Base-by-base conservation (phyloP, 306 rosid genomes). In the Cucumis cinereus region DNA sequence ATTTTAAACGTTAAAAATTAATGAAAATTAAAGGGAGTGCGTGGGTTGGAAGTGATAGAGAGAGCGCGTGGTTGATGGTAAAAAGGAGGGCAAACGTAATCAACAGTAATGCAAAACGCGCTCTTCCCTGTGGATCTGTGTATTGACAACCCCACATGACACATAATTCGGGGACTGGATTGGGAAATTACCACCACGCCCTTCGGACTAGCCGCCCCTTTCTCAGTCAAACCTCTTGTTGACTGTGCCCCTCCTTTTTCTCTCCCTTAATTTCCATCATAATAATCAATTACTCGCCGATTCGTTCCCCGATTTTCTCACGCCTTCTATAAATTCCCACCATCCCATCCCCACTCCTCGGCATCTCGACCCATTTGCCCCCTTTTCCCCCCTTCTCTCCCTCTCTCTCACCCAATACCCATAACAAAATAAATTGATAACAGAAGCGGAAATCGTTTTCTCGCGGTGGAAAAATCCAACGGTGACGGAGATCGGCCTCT, bases 141-240 rank as follows among this genome's bases (percentile, higher is more conserved):
- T 76, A 60, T 47, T 35, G 74, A 77, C 63, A 77, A 33, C 73
- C 74, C 74, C 88, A 80, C 87, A 82, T 87, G 92, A 93, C 96
- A 89, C 96, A 90, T 87, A 88, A 86, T 78, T 54, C 55, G 82
- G 84, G 53, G 83, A 83, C 87, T 14, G 74, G 64, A 40, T 57
- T 79, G 38, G 78, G 79, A 72, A 84, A 84, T 82, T 84, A 58
- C 81, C 78, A 28, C 60, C 78, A 50, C 56, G 17, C 74, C 16
- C 74, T 56, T 63, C 17, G 47, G 40, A 79, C 47, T 70, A 84
- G 85, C 90, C 87, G 86, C 83, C 88, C 80, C 78, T 13, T 69
- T 5, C 74, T 52, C 86, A 91, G 92, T 93, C 96, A 91, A 89
- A 85, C 76, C 75, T 77, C 49, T 81, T 67, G 83, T 86, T 91